Evolutionary conservation across 169 alveolate genomes (phyloP).

Genomic region (Plasmodium gonderi): DNA sequence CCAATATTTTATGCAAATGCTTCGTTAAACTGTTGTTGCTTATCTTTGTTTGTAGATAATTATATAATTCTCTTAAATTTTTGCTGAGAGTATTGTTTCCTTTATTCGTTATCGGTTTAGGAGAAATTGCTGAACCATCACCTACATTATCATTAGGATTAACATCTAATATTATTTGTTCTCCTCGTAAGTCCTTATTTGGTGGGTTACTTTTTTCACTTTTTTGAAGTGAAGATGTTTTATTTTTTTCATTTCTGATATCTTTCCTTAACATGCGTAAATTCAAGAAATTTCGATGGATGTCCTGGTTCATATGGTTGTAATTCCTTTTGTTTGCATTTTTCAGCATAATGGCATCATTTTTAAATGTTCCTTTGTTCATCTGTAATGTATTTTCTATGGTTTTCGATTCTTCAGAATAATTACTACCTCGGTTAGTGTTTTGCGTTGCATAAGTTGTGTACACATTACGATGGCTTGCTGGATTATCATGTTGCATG

Average conservation of each 20-base stretch:
- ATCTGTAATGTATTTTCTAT: not conserved
- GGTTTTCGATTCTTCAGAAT: not conserved
- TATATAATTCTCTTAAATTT: slow-evolving; percentile 10
- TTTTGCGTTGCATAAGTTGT: not conserved
- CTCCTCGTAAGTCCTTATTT: not conserved
- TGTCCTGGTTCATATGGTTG: not conserved
- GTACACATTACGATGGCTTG: not conserved
- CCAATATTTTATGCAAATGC: not conserved
- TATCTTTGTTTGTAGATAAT: slow-evolving; percentile 5
- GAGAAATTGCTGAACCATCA: not conserved
- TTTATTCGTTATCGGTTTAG: not conserved
- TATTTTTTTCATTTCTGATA: not conserved
- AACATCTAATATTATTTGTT: not conserved
- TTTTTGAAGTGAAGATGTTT: not conserved
- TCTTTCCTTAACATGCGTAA: not conserved
- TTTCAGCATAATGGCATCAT: not conserved
- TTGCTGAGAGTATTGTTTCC: not conserved
- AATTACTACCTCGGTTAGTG: not conserved
- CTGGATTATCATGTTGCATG: not conserved
- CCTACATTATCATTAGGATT: not conserved
- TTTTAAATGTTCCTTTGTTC: not conserved
- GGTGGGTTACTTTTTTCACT: not conserved
- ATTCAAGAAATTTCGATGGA: not conserved
- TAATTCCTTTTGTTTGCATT: not conserved
- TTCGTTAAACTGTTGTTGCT: not conserved